These are phyloP conservation scores for Cystofilobasidium bisporidii DNA, from an alignment of 768 basidiomycete genomes.

Conservation along the genomic window DNA sequence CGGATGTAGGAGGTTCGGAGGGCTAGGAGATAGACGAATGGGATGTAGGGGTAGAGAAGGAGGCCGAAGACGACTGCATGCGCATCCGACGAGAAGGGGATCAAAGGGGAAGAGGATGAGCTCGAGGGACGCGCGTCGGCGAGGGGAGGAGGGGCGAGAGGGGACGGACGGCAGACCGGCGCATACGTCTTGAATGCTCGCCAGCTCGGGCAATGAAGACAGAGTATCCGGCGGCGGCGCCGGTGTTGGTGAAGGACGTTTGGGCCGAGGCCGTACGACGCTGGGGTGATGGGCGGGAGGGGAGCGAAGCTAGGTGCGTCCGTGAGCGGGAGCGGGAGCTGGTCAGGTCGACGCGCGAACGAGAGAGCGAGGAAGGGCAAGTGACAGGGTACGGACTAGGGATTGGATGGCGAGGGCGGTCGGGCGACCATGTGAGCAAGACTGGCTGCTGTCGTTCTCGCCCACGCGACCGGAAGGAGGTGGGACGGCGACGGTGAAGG, in stretches of 20 bases:
- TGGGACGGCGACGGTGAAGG: no score
- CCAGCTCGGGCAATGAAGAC: background rate
- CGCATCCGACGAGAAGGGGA: no score
- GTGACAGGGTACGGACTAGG: background rate
- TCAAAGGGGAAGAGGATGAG: conserved; percentile 21
- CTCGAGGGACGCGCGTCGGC: background rate
- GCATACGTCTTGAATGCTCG: background rate
- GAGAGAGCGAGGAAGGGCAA: background rate
- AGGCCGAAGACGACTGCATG: background rate
- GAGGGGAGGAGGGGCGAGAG: background rate
- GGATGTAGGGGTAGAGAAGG: conserved; percentile 21
- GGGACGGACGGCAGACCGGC: conserved; percentile 11
- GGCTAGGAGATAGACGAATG: conserved; percentile 19
- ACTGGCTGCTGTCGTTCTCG: no score
- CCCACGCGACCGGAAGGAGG: background rate
- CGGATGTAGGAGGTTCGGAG: conserved; percentile 11
- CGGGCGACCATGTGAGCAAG: background rate
- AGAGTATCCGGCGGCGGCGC: background rate
- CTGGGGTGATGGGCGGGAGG: conserved; percentile 25
- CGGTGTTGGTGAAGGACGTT: background rate
- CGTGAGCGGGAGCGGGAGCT: background rate
- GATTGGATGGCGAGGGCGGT: background rate
- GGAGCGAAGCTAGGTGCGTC: conserved; percentile 15
- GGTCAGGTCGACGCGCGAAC: background rate
- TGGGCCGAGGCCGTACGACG: conserved; percentile 12